Percentiles rank a stretch among this genome's conserved stretches.
Conservation (phyloP, 345 rosid species). For the Trapa incisa region DNA sequence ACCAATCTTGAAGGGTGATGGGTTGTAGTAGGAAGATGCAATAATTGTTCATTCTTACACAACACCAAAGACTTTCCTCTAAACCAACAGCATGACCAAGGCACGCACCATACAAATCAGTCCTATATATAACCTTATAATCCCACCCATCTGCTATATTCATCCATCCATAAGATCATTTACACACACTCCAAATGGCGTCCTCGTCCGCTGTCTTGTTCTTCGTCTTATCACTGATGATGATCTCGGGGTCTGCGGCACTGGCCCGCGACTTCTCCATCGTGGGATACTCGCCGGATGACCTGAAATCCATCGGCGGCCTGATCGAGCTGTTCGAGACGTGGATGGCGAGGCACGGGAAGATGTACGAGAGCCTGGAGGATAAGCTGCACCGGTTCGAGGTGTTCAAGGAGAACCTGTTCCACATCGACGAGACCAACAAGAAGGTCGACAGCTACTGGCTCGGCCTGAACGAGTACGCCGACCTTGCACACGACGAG, state of each 20-base stretch:
- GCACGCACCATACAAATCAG: constrained; percentile 6
- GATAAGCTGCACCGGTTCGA: constrained; percentile 58
- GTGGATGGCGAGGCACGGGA: constrained; percentile 63
- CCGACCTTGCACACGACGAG: constrained; percentile 67
- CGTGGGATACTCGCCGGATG: constrained; percentile 53
- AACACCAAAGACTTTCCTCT: constrained; percentile 31
- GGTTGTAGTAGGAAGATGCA: neutral
- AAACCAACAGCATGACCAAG: constrained; percentile 25
- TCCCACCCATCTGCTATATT: constrained; percentile 8
- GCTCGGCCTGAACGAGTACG: constrained; percentile 72
- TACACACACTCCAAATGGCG: constrained; percentile 18
- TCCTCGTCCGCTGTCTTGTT: neutral
- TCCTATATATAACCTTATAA: constrained; percentile 14
- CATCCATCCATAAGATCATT: constrained; percentile 1
- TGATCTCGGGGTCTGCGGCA: constrained; percentile 24
- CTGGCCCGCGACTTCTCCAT: constrained; percentile 60
- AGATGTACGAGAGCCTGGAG: constrained; percentile 41
- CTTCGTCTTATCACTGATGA: constrained; percentile 22
- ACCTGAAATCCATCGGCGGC: constrained; percentile 38
- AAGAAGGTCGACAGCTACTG: constrained; percentile 48
- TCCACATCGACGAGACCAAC: constrained; percentile 64
- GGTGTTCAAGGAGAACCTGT: constrained; percentile 60
- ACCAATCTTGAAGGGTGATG: constrained; percentile 32
- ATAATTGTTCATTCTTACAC: neutral
- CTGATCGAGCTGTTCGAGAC: constrained; percentile 56